Evolutionary conservation across 257 asterid genomes (phyloP).

Genomic region (Nicotiana attenuata): DNA sequence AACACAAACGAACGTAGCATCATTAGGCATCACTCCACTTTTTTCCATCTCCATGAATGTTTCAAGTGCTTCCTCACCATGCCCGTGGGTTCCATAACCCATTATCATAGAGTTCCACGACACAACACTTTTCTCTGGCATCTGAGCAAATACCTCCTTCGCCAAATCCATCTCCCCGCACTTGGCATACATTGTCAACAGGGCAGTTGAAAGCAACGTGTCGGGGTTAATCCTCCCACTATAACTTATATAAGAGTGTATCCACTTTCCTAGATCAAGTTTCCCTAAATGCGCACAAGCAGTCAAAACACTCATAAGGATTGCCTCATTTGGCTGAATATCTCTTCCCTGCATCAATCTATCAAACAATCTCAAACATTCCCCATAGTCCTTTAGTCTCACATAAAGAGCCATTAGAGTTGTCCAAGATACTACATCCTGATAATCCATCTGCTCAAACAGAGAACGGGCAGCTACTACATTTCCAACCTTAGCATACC

Average conservation of each 20-base stretch:
- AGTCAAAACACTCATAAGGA: slow-evolving; percentile 33
- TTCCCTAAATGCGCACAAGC: slow-evolving; percentile 36
- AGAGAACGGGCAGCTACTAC: slow-evolving; percentile 21
- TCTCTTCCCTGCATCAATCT: slow-evolving; percentile 24
- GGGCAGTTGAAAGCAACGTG: slow-evolving; percentile 28
- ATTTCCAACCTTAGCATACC: slow-evolving; percentile 25
- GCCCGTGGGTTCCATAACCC: slow-evolving; percentile 34
- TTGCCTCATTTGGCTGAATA: slow-evolving; percentile 34
- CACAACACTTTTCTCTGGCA: slow-evolving; percentile 29
- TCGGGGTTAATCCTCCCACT: slow-evolving; percentile 22
- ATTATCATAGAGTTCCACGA: slow-evolving; percentile 44
- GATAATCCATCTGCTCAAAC: slow-evolving; percentile 29
- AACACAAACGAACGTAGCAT: slow-evolving; percentile 31
- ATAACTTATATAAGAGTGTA: slow-evolving; percentile 25
- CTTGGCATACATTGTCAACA: slow-evolving; percentile 32
- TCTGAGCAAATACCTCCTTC: slow-evolving; percentile 28
- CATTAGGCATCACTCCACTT: slow-evolving; percentile 32
- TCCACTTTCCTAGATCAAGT: slow-evolving; percentile 35
- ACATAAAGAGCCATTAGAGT: slow-evolving; percentile 34
- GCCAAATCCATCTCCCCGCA: slow-evolving; percentile 33
- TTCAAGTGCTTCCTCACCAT: slow-evolving; percentile 32
- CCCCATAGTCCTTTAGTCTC: slow-evolving; percentile 21
- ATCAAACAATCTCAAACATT: slow-evolving; percentile 32
- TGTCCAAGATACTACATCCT: slow-evolving; percentile 36
- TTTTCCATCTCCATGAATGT: slow-evolving; percentile 30